A percentile compares a stretch with the other conserved stretches of the same genome.
These are phyloP conservation scores for Mrakia gelida DNA, from an alignment of 768 basidiomycete genomes.

Conservation along the genomic window DNA sequence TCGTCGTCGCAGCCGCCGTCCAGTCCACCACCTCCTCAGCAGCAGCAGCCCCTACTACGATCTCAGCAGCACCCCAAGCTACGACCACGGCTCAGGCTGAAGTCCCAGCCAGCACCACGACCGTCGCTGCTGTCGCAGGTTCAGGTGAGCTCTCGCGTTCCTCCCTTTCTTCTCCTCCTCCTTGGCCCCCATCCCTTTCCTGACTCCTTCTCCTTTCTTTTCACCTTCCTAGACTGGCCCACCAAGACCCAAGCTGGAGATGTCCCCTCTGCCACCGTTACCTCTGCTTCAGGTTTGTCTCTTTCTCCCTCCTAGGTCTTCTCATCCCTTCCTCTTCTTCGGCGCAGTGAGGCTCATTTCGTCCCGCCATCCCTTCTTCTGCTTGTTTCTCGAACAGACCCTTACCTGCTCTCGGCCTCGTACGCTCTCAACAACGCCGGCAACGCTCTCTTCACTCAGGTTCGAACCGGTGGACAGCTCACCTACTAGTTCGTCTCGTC, in stretches of 20 bases:
- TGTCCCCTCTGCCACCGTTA: slow-evolving; percentile 5
- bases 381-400: background rate
- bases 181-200: background rate
- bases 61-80: background rate
- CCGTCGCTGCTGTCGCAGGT: background rate
- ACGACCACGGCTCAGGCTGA: background rate
- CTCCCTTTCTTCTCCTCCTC: background rate
- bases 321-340: background rate
- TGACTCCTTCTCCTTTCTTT: background rate
- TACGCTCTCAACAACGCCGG: slow-evolving; percentile 19
- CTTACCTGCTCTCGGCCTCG: slow-evolving; percentile 10
- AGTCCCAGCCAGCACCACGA: background rate
- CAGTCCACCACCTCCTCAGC: background rate
- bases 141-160: background rate
- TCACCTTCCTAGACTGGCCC: background rate
- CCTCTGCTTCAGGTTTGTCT: background rate
- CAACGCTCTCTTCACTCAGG: slow-evolving; percentile 16
- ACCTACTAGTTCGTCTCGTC: slow-evolving; percentile 9
- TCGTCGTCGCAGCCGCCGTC: background rate
- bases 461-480: background rate
- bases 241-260: slow-evolving; percentile 7
- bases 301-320: background rate
- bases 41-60: background rate
- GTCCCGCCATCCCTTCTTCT: background rate
- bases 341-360: background rate